A percentile compares a stretch with the other conserved stretches of the same genome.
Conservation (phyloP, 257 asterid species). For the Rauvolfia tetraphylla region DNA sequence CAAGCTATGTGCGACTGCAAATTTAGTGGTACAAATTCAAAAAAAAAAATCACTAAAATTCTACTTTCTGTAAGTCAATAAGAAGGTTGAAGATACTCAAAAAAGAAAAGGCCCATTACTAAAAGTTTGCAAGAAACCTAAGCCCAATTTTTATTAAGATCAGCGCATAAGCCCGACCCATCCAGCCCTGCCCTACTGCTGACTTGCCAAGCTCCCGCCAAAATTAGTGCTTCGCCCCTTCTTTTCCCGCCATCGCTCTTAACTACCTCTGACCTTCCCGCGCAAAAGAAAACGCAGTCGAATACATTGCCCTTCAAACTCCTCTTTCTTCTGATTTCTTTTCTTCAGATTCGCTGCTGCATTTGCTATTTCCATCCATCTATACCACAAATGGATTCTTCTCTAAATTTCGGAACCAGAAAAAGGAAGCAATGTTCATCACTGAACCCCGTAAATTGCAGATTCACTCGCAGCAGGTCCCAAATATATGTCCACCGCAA, state of each 20-base stretch:
- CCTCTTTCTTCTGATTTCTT: neutral
- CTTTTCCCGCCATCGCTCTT: constrained; percentile 11
- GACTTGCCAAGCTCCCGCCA: constrained; percentile 11
- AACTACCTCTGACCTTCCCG: neutral
- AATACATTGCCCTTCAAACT: neutral
- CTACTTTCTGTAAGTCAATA: no score
- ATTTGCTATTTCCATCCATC: neutral
- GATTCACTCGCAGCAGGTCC: constrained; percentile 50
- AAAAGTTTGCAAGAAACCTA: no score
- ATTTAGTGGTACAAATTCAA: no score
- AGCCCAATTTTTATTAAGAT: no score
- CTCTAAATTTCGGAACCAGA: constrained; percentile 10
- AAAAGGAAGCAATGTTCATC: constrained; percentile 24
- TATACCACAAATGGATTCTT: neutral
- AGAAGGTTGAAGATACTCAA: no score
- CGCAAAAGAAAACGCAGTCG: neutral
- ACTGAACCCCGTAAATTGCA: constrained; percentile 18
- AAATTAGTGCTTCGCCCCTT: neutral
- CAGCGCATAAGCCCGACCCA: no score
- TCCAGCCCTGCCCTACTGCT: no score
- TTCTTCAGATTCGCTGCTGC: neutral
- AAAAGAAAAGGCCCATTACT: no score
- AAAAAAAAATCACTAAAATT: no score
- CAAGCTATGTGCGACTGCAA: no score
- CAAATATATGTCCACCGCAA: constrained; percentile 29